A percentile compares a stretch with the other conserved stretches of the same genome.
Evolutionary conservation across 2,329 filamentous ascomycete species (phyloP).

Genomic region (Acrocalymma vagum): DNA sequence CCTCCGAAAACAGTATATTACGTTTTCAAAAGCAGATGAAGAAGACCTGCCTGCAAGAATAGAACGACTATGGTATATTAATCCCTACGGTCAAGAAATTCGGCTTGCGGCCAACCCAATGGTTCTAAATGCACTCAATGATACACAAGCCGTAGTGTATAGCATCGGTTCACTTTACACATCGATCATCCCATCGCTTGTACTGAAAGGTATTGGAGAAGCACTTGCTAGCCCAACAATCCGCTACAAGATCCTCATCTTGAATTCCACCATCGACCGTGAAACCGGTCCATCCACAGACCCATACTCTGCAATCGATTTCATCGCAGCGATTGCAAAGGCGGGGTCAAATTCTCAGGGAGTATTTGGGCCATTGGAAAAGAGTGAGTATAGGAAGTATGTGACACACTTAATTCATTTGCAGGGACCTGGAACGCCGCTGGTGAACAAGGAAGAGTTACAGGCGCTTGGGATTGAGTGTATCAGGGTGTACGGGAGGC

Average conservation of each 20-base stretch:
- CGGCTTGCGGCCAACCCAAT: constrained; percentile 83
- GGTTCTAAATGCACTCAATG: constrained; percentile 73
- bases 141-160: constrained; percentile 78
- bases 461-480: constrained; percentile 76
- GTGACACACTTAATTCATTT: constrained; percentile 87
- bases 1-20: constrained; percentile 81
- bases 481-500: constrained; percentile 78
- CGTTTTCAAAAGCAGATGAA: constrained; percentile 78
- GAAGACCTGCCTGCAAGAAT: constrained; percentile 82
- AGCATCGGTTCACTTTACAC: constrained; percentile 96
- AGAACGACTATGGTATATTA: constrained; percentile 92
- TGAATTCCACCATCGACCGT: constrained; percentile 85
- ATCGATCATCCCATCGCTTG: constrained; percentile 81
- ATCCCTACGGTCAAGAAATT: constrained; percentile 97
- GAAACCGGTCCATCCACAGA: constrained; percentile 77
- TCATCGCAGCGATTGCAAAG: constrained; percentile 79
- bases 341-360: constrained; percentile 66
- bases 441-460: constrained; percentile 73
- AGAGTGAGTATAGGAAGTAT: constrained; percentile 68
- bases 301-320: constrained; percentile 79
- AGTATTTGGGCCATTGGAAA: constrained; percentile 11
- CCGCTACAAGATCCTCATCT: constrained; percentile 78
- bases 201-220: constrained; percentile 78
- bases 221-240: constrained; percentile 64
- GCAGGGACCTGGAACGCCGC: constrained; percentile 74